Evolutionary conservation across 305 asterid species (phyloP).

Genomic region (Fraxinus albicans): DNA sequence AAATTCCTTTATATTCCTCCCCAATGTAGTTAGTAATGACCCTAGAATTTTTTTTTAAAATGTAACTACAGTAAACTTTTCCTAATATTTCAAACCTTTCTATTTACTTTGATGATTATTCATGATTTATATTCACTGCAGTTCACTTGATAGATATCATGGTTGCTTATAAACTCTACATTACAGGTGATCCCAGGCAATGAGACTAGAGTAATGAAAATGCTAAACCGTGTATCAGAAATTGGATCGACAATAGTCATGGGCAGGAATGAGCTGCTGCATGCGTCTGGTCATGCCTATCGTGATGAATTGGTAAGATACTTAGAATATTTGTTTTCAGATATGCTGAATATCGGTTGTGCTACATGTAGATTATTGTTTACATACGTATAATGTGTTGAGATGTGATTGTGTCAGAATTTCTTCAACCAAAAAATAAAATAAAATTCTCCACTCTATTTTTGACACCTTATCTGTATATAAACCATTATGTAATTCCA

Average conservation of each 20-base stretch:
- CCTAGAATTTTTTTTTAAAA: background rate
- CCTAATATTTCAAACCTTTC: conserved; percentile 3
- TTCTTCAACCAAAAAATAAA: background rate
- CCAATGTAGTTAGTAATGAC: background rate
- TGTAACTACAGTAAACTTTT: background rate
- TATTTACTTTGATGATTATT: conserved; percentile 10
- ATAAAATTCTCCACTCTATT: background rate
- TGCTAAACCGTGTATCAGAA: conserved; percentile 92
- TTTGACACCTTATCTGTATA: background rate
- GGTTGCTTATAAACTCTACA: conserved; percentile 31
- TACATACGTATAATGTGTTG: background rate
- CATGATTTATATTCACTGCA: conserved; percentile 5
- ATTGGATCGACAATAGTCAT: conserved; percentile 88
- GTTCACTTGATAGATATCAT: conserved; percentile 18
- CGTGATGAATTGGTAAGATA: conserved; percentile 91
- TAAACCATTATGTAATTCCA: background rate
- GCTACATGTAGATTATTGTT: background rate
- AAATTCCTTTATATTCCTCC: background rate
- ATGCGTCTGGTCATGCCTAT: conserved; percentile 97
- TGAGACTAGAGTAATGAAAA: conserved; percentile 93
- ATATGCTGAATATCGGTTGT: background rate
- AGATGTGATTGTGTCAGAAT: background rate
- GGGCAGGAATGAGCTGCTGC: conserved; percentile 93
- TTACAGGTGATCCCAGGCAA: conserved; percentile 97
- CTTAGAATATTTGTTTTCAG: conserved; percentile 13